These are phyloP conservation scores for Phylloporus rhodoxanthus DNA, from an alignment of 768 basidiomycete genomes.

Conservation along the genomic window DNA sequence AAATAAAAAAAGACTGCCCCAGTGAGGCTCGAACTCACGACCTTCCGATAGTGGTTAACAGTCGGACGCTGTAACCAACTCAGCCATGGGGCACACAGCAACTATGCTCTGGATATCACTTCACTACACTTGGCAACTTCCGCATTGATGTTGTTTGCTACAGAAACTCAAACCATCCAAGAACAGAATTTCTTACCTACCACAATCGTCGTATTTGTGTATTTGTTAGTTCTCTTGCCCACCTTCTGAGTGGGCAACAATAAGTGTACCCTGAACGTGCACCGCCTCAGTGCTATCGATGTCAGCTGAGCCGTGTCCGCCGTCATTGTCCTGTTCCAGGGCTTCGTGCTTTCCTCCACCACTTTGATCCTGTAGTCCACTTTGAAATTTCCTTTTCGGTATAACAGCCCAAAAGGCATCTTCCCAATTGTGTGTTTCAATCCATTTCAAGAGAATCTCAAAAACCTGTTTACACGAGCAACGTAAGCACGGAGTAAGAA, in stretches of 20 bases:
- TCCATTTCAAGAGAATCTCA: constrained; percentile 87
- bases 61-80: constrained; percentile 49
- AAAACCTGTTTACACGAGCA: constrained; percentile 46
- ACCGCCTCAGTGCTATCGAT: not conserved
- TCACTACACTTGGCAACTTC: not conserved
- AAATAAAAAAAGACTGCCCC: constrained; percentile 34
- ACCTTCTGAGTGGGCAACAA: not conserved
- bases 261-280: not conserved
- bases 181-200: too few relatives aligned
- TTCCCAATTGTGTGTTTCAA: constrained; percentile 83
- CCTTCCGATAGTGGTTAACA: constrained; percentile 42
- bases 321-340: not conserved
- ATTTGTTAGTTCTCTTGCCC: not conserved
- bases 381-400: constrained; percentile 82
- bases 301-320: not conserved
- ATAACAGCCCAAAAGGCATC: constrained; percentile 83
- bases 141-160: too few relatives aligned
- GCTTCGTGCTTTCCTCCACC: constrained; percentile 5
- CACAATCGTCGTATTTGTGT: too few relatives aligned
- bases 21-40: constrained; percentile 51
- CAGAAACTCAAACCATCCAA: too few relatives aligned
- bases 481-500: constrained; percentile 1
- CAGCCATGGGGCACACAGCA: constrained; percentile 42
- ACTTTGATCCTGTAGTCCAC: constrained; percentile 14
- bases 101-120: not conserved